Evolutionary conservation across 2,329 filamentous ascomycete species (phyloP).

Genomic region (Arthrobotrys sinensis): DNA sequence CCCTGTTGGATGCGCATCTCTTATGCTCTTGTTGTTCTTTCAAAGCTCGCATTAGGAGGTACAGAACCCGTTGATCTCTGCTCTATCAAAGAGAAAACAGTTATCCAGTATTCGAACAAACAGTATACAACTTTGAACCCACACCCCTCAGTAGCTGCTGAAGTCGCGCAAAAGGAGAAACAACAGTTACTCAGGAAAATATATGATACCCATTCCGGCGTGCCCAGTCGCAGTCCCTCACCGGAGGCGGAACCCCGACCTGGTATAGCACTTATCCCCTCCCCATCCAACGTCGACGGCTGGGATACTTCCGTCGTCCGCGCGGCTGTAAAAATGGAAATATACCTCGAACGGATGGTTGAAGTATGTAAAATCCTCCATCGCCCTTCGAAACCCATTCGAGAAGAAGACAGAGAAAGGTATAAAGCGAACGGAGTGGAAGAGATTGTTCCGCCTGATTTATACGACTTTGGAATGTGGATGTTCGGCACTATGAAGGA

Average conservation of each 20-base stretch:
- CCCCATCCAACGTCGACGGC: constrained; percentile 44
- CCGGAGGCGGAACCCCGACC: constrained; percentile 29
- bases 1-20: constrained; percentile 54
- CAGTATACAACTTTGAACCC: constrained; percentile 49
- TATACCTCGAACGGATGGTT: constrained; percentile 48
- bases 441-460: constrained; percentile 36
- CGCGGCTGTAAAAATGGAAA: constrained; percentile 47
- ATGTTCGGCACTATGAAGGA: constrained; percentile 60
- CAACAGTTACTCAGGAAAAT: not conserved
- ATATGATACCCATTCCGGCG: not conserved
- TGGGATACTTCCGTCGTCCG: constrained; percentile 58
- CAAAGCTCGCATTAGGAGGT: constrained; percentile 47
- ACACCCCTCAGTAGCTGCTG: constrained; percentile 36
- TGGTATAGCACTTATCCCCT: constrained; percentile 32
- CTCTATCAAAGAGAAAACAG: constrained; percentile 53
- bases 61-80: constrained; percentile 58
- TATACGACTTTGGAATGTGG: constrained; percentile 58
- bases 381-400: constrained; percentile 8
- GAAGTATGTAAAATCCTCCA: constrained; percentile 42
- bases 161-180: constrained; percentile 18
- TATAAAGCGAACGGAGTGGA: constrained; percentile 52
- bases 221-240: constrained; percentile 24
- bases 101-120: constrained; percentile 46
- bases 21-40: constrained; percentile 50
- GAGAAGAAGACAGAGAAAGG: constrained; percentile 49